Evolutionary conservation across 2,329 filamentous ascomycete species (phyloP).

Genomic region (Hypoxylon sp.): DNA sequence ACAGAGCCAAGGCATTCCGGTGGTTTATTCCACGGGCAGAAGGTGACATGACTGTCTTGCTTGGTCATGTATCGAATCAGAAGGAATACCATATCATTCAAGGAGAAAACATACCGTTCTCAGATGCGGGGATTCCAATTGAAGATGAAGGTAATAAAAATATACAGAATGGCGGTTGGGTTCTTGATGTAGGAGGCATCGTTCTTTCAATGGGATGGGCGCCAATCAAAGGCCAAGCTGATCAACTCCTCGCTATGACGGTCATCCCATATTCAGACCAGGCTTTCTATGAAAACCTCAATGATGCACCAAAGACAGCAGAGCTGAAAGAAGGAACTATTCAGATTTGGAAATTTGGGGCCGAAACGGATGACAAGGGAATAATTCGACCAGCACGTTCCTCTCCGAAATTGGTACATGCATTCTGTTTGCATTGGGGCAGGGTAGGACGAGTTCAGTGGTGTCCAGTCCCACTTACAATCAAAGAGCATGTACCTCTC

Average conservation of each 20-base stretch:
- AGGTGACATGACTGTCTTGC: conserved; percentile 45
- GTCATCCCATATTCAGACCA: conserved; percentile 67
- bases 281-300: conserved; percentile 58
- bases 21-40: conserved; percentile 47
- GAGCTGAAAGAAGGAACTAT: conserved; percentile 63
- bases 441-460: conserved; percentile 66
- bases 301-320: conserved; percentile 56
- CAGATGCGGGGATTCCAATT: conserved; percentile 47
- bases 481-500: conserved; percentile 55
- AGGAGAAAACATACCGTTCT: conserved; percentile 49
- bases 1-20: conserved; percentile 45
- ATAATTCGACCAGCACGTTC: conserved; percentile 55
- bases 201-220: conserved; percentile 69
- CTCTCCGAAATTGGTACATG: conserved; percentile 59
- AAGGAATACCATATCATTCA: conserved; percentile 49
- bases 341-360: conserved; percentile 67
- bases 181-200: conserved; percentile 69
- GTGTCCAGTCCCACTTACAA: conserved; percentile 62
- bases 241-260: conserved; percentile 67
- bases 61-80: conserved; percentile 51
- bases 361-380: conserved; percentile 52
- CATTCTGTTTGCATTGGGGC: conserved; percentile 66
- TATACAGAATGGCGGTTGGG: conserved; percentile 60
- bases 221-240: conserved; percentile 55
- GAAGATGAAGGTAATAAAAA: conserved; percentile 36